Conservation (phyloP, 2,329 filamentous ascomycete genomes). For the Fusarium equiseti region DNA sequence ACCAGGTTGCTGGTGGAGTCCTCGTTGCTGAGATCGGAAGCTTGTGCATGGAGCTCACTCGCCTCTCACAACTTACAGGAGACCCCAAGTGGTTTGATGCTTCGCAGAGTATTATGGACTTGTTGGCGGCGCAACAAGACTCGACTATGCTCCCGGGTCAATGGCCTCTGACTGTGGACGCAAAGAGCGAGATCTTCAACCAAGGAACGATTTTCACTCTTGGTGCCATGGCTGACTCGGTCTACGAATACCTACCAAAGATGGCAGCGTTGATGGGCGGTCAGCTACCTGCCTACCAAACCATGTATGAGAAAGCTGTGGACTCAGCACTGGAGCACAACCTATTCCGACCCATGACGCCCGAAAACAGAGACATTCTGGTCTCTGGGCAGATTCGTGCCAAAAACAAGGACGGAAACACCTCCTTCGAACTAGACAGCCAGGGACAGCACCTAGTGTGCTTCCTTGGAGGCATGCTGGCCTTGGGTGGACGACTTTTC, state of each 20-base stretch:
- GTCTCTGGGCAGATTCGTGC: slow-evolving; percentile 59
- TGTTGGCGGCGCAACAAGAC: slow-evolving; percentile 74
- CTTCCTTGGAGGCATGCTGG: slow-evolving; percentile 65
- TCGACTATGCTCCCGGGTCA: slow-evolving; percentile 76
- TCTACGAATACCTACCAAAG: slow-evolving; percentile 91
- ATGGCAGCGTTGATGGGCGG: slow-evolving; percentile 78
- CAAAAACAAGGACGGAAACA: slow-evolving; percentile 48
- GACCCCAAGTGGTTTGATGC: slow-evolving; percentile 81
- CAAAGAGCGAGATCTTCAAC: slow-evolving; percentile 43
- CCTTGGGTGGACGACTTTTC: slow-evolving; percentile 61
- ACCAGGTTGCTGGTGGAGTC: slow-evolving; percentile 51
- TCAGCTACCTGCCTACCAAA: slow-evolving; percentile 64
- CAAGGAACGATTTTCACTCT: slow-evolving; percentile 58
- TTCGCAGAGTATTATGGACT: slow-evolving; percentile 74
- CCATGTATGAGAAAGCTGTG: slow-evolving; percentile 68
- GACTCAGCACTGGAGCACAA: slow-evolving; percentile 68
- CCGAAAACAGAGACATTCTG: slow-evolving; percentile 65
- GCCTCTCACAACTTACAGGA: slow-evolving; percentile 78
- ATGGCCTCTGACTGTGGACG: slow-evolving; percentile 67
- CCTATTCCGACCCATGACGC: slow-evolving; percentile 72
- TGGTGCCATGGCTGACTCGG: slow-evolving; percentile 63
- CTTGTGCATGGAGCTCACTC: slow-evolving; percentile 78
- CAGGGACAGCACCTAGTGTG: slow-evolving; percentile 62
- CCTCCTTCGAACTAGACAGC: slow-evolving; percentile 51
- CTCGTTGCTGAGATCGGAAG: slow-evolving; percentile 68